phyloP scores from a whole-genome alignment of 2,329 filamentous ascomycete species.

The Colletotrichum liaoningense region DNA sequence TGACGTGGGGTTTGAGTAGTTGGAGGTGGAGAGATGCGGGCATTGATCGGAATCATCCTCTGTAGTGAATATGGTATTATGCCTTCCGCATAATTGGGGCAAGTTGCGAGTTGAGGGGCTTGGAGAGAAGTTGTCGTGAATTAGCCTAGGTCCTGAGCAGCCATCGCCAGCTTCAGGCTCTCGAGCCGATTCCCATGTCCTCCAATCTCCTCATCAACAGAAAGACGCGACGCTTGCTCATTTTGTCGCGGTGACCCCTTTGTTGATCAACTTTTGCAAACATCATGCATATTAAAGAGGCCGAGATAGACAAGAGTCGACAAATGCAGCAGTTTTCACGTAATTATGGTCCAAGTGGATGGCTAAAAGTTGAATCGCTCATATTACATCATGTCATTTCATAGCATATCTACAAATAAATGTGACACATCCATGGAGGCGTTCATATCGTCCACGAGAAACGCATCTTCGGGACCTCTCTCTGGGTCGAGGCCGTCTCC shows the following conservation, averaged over 20 bases:
- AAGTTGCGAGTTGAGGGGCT: neutral
- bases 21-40: neutral
- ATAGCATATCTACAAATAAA: conserved; percentile 28
- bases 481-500: neutral
- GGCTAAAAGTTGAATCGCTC: neutral
- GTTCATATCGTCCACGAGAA: neutral
- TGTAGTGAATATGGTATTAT: neutral
- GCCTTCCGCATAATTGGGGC: neutral
- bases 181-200: neutral
- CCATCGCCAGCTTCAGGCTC: neutral
- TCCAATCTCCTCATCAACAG: neutral
- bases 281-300: neutral
- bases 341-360: neutral
- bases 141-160: too few relatives aligned
- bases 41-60: neutral
- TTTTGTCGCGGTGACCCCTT: neutral
- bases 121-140: neutral
- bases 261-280: neutral
- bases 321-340: neutral
- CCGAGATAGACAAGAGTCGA: neutral
- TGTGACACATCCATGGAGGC: conserved; percentile 15
- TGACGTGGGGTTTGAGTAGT: neutral
- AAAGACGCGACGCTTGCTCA: neutral
- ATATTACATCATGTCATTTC: neutral
- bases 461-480: neutral